These are phyloP conservation scores for Coprinellus micaceus DNA, from an alignment of 768 basidiomycete genomes.

Conservation along the genomic window DNA sequence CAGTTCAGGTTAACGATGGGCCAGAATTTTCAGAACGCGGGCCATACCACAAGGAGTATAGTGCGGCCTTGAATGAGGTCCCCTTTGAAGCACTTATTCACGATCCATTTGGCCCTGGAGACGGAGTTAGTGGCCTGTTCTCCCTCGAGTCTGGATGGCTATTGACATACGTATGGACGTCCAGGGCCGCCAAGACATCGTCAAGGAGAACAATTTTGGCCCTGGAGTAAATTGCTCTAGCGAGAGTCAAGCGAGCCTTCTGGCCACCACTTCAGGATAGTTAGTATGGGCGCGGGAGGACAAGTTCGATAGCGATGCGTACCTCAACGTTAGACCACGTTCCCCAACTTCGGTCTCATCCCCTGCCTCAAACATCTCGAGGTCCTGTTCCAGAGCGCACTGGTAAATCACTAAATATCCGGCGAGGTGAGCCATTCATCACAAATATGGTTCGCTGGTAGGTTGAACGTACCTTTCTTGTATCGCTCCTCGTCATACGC, in stretches of 20 bases:
- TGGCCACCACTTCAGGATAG: conserved; percentile 36
- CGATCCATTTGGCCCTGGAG: conserved; percentile 80
- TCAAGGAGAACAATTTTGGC: conserved; percentile 69
- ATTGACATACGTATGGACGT: conserved; percentile 32
- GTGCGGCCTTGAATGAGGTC: conserved; percentile 77
- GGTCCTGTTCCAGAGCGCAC: conserved; percentile 69
- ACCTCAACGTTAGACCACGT: conserved; percentile 56
- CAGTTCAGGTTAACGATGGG: neutral
- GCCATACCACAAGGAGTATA: conserved; percentile 69
- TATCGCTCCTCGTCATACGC: conserved; percentile 76
- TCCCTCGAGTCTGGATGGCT: no score
- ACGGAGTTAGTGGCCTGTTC: no score
- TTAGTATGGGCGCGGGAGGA: neutral
- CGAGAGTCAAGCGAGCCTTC: conserved; percentile 41
- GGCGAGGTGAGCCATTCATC: no score
- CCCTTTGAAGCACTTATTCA: conserved; percentile 74
- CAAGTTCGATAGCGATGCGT: neutral
- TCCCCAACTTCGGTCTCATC: conserved; percentile 71
- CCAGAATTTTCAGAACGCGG: conserved; percentile 43
- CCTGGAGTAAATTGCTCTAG: conserved; percentile 44
- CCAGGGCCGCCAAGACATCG: conserved; percentile 67
- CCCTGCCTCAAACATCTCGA: conserved; percentile 64
- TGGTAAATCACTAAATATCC: conserved; percentile 59
- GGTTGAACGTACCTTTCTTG: conserved; percentile 39
- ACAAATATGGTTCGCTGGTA: no score